phyloP scores from a whole-genome alignment of 148 eudicot genomes.

The Dianthus caryophyllus region DNA sequence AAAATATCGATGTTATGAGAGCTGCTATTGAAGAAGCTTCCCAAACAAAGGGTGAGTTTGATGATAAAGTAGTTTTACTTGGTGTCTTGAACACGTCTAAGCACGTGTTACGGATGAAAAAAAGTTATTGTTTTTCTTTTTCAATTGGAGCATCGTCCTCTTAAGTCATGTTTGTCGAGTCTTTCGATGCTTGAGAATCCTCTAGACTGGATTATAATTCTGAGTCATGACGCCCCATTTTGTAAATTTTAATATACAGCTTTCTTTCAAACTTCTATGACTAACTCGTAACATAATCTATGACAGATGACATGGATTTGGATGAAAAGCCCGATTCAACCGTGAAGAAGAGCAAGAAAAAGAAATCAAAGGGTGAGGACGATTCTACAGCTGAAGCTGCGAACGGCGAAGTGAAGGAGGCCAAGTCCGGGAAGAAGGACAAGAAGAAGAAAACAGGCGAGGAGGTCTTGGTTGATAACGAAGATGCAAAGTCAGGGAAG shows the following conservation, averaged over 20 bases:
- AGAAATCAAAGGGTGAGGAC: conserved; percentile 49
- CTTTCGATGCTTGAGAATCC: too few relatives aligned
- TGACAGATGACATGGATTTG: conserved; percentile 49
- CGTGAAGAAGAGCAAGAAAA: conserved; percentile 71
- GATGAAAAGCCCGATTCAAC: conserved; percentile 39
- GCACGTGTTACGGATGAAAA: conserved; percentile 30
- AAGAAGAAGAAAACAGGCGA: conserved; percentile 15
- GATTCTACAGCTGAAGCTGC: conserved; percentile 22
- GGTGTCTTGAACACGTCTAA: neutral
- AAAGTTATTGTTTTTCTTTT: conserved; percentile 65
- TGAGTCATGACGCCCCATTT: too few relatives aligned
- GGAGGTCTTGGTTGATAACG: conserved; percentile 2
- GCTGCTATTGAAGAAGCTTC: conserved; percentile 57
- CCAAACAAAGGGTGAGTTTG: conserved; percentile 40
- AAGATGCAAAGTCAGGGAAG: conserved; percentile 49
- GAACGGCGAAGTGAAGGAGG: conserved; percentile 34
- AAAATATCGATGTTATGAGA: conserved; percentile 94
- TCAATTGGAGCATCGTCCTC: too few relatives aligned
- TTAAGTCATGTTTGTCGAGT: too few relatives aligned
- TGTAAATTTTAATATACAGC: too few relatives aligned
- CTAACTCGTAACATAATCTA: neutral
- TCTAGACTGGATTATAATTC: too few relatives aligned
- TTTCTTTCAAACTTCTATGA: too few relatives aligned
- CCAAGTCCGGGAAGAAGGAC: conserved; percentile 29
- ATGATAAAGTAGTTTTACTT: neutral